Percentiles rank a stretch among this genome's conserved stretches.
Evolutionary conservation across 208 protist species (phyloP).

Genomic region (Leishmania braziliensis): DNA sequence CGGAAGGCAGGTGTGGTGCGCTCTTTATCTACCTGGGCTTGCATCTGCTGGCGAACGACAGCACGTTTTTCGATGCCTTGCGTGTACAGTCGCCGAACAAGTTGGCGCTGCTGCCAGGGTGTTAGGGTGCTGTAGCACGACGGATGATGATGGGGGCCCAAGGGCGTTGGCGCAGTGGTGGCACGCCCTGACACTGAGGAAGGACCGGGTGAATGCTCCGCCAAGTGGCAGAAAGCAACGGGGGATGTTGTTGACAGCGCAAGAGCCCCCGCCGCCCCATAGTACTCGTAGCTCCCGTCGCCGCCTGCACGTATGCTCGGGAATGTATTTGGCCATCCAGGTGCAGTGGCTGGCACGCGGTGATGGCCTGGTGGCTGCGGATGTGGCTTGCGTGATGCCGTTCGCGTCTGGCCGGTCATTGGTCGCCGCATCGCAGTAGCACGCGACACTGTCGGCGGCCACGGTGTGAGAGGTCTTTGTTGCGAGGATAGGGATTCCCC

Average conservation of each 20-base stretch:
- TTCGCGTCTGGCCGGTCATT: conserved; percentile 11
- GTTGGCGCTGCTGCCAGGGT: conserved; percentile 28
- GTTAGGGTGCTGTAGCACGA: conserved; percentile 44
- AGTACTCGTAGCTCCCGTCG: neutral
- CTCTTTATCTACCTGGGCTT: conserved; percentile 17
- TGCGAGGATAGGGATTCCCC: neutral
- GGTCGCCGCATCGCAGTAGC: conserved; percentile 6
- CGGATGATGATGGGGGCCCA: conserved; percentile 13
- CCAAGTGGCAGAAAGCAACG: neutral
- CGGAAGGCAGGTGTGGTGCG: conserved; percentile 5
- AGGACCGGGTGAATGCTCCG: neutral
- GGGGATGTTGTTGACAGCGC: neutral
- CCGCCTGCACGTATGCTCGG: neutral
- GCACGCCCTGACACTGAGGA: neutral
- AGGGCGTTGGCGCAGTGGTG: neutral
- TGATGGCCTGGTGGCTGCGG: neutral
- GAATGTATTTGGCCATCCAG: neutral
- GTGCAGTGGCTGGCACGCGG: neutral
- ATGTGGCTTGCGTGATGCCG: conserved; percentile 4
- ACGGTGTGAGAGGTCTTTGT: conserved; percentile 3
- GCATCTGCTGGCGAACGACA: conserved; percentile 21
- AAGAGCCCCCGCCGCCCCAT: neutral
- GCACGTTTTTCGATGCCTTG: conserved; percentile 29
- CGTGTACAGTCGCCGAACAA: conserved; percentile 44
- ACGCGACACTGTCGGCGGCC: conserved; percentile 17